Evolutionary conservation across 106 monocot genomes (phyloP), one percentile per base, ranked within the genome.

Genomic region (Cymbidium sinense): DNA sequence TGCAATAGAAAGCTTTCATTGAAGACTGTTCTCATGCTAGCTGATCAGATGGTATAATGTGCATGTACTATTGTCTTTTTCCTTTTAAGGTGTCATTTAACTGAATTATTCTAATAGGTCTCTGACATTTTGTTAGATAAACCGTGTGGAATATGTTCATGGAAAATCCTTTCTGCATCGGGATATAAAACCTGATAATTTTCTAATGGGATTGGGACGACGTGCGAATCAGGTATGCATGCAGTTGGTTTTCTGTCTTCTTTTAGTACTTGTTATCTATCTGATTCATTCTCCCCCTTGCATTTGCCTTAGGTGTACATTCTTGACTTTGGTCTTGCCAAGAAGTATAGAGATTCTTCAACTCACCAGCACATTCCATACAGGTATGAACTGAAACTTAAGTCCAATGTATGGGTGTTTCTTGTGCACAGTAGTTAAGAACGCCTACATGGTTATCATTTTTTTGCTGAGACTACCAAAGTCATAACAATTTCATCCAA

Each of bases 111-210:
- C 15, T 33, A 29, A 67, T 23, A 67, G 29, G 31, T 30, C 58
- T 58, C 1, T 65, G 65, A 25, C 17, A 67, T 74, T 65, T 64
- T 84, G 39, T 35, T 54, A 96, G 95, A 85, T 96, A 29, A 93
- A 93, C 70, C 79, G 95, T 31, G 81, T 96, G 74, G 95, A 96
- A 65, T 96, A 84, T 83, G 87, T 93, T 70, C 95, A 96, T 78
- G 78, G 84, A 28, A 96, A 96, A 79, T 93, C 91, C 25, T 96
- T 96, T 85, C 85, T 96, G 34, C 95, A 96, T 78, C 88, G 95
- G 77, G 95, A 96, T 81, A 96, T 96, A 36, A 96, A 96, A 73
- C 95, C 95, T 62, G 95, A 95, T 86, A 95, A 95, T 83, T 95
- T 95, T 88, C 86, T 95, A 33, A 95, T 95, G 95, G 95, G 95